phyloP scores from a whole-genome alignment of 257 asterid genomes.

The Rhazya stricta region DNA sequence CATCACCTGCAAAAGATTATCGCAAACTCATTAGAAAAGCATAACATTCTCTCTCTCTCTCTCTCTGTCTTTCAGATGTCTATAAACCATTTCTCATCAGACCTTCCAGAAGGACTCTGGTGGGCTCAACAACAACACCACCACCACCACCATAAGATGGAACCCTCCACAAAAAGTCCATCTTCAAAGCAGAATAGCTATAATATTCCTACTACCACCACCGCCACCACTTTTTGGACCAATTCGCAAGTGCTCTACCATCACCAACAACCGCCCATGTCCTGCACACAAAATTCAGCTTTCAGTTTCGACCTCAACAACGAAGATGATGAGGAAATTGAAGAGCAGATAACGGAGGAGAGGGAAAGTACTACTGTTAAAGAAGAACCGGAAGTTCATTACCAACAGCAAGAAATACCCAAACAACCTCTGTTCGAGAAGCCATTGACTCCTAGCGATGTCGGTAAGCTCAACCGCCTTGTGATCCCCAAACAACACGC shows the following conservation, averaged over 20 bases:
- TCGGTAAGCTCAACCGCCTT: conserved; percentile 89
- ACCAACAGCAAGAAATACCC: conserved; percentile 14
- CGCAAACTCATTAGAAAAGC: not conserved
- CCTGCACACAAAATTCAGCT: conserved; percentile 11
- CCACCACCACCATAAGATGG: conserved; percentile 22
- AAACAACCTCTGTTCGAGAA: conserved; percentile 72
- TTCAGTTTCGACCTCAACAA: conserved; percentile 54
- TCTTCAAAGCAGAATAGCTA: conserved; percentile 18
- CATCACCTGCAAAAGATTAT: conserved; percentile 7
- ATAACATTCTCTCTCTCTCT: not conserved
- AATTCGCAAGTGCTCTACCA: conserved; percentile 16
- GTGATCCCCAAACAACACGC: conserved; percentile 95
- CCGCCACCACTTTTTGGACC: conserved; percentile 14
- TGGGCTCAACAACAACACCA: conserved; percentile 38
- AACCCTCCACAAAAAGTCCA: conserved; percentile 29
- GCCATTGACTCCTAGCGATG: conserved; percentile 90
- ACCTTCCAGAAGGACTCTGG: conserved; percentile 43
- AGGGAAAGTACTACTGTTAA: not conserved
- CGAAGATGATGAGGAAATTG: conserved; percentile 34
- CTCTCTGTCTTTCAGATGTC: conserved; percentile 38
- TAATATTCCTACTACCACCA: not conserved
- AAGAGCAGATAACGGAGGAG: conserved; percentile 6
- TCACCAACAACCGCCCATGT: conserved; percentile 9
- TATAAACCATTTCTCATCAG: conserved; percentile 54
- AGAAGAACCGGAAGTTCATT: not conserved